Base-by-base conservation (phyloP, 257 asterid genomes). In the Buddleja alternifolia region DNA sequence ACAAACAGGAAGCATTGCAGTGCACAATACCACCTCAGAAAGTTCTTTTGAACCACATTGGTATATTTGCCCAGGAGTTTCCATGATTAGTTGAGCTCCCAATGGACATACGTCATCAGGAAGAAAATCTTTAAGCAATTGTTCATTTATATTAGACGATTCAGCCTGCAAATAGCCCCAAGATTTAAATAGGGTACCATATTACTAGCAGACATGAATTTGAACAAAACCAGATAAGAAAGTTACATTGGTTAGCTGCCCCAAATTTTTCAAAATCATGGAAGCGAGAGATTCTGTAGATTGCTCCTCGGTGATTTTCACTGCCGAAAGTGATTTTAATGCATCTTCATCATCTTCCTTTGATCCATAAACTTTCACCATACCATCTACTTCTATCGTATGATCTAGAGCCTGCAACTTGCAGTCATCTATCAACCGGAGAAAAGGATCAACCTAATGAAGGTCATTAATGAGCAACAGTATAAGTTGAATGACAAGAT, bases 281-380 rank as follows among this genome's bases (percentile, higher is more conserved):
- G 90, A 84, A 72, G 91, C 91, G 60, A 74, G 82, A 64, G 64
- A 68, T 73, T 86, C 90, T 64, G 89, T 79, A 32, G 94, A 82
- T 81, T 79, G 94, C 68, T 89, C 85, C 21, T 75, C 82, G 7
- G 54, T 73, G 58, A 81, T 80, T 66, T 79, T 69, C 36, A 84
- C 74, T 48, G 73, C 69, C 3, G 91, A 76, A 17, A 89, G 81
- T 24, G 85, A 76, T 69, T 79, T 83, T 29, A 77, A 64, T 52
- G 96, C 96, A 69, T 81, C 86, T 66, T 84, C 94, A n/a, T 86
- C 85, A 73, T 89, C 96, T 80, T 86, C 93, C 72, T 81, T 73
- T 45, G 96, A 86, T 50, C 94, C 96, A 69, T 89, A 86, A 41
- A 69, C 75, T 72, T 74, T 86, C 32, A 40, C 56, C 51, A 20